Conservation (phyloP, 208 protist genomes). For the Leishmania tropica region DNA sequence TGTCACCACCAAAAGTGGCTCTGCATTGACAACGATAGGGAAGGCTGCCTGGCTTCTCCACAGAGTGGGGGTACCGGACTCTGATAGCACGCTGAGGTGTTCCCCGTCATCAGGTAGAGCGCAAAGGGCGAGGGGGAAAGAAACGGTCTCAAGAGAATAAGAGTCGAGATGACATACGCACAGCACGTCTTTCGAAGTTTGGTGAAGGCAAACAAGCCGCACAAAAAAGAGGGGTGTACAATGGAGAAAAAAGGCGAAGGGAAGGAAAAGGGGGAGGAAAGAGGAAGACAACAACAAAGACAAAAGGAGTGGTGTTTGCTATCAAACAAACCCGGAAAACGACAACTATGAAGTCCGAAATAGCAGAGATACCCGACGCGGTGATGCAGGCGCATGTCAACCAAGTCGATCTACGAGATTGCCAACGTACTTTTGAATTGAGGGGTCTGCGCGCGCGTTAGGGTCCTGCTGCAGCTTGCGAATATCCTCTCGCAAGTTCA, state of each 20-base stretch:
- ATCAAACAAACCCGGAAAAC: not conserved
- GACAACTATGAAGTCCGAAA: slow-evolving; percentile 17
- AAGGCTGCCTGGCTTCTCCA: not conserved
- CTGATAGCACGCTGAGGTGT: not conserved
- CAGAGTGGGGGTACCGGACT: not conserved
- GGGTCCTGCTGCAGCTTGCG: slow-evolving; percentile 53
- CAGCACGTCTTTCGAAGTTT: not conserved
- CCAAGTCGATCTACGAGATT: slow-evolving; percentile 27
- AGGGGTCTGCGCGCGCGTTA: slow-evolving; percentile 43
- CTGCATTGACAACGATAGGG: not conserved
- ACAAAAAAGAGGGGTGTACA: not conserved
- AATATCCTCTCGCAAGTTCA: slow-evolving; percentile 62
- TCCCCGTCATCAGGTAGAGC: not conserved
- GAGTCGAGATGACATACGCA: not conserved
- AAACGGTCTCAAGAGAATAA: not conserved
- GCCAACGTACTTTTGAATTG: slow-evolving; percentile 75
- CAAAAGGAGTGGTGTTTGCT: not conserved
- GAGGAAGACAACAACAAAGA: no score
- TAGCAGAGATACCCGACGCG: slow-evolving; percentile 8
- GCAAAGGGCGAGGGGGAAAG: not conserved
- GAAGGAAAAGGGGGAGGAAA: not conserved
- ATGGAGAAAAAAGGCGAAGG: not conserved
- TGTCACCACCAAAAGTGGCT: not conserved
- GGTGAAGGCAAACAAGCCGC: not conserved
- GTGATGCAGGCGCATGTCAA: slow-evolving; percentile 7